Evolutionary conservation across 2,329 filamentous ascomycete species (phyloP), one percentile per base, ranked within the genome.

Genomic region (Aspergillus jensenii): DNA sequence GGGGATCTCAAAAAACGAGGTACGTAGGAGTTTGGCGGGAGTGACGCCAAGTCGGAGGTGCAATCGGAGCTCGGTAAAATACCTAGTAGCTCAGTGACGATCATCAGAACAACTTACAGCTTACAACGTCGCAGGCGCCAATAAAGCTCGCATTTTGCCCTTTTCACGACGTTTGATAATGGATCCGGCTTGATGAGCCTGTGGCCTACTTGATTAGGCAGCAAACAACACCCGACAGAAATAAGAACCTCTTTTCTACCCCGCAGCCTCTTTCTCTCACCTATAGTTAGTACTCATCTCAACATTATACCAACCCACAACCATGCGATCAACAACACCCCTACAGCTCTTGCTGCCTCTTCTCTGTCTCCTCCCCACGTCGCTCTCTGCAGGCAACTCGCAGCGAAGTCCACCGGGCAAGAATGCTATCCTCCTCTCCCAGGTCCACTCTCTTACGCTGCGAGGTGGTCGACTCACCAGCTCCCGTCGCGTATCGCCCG

Each of bases 401-500:
- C 60, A 54, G 31, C 43, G 66, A 63, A 65, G 65, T 23, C 68
- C 72, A 25, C 71, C 73, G 46, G 73, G 67, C 65, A 72, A 65
- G 67, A 68, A 83, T 70, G 84, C 80, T 61, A 81, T 88, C 60
- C 81, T 86, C 45, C 82, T 88, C 48, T 86, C 84, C 9, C 81
- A 85, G 56, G 89, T 98, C 55, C 84, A 90, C 65, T 82, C 88
- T 48, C 84, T 98, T 41, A 97, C 93, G 6, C 84, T 97, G 12
- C 88, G 86, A 59, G 82, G 83, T 63, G 82, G 82, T 71, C 81
- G 83, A 51, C 78, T 84, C 67, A 97, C 93, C 0, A 84, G 86
- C 39, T 84, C 90, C 69, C 90, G 92, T 27, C 91, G 93, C 62
- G 84, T 92, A 39, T 70, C 87, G 21, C 79, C 93, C 23, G 84